These are phyloP conservation scores for Xylariomycetidae sp. DNA, from an alignment of 2,329 filamentous ascomycete genomes.

Conservation along the genomic window DNA sequence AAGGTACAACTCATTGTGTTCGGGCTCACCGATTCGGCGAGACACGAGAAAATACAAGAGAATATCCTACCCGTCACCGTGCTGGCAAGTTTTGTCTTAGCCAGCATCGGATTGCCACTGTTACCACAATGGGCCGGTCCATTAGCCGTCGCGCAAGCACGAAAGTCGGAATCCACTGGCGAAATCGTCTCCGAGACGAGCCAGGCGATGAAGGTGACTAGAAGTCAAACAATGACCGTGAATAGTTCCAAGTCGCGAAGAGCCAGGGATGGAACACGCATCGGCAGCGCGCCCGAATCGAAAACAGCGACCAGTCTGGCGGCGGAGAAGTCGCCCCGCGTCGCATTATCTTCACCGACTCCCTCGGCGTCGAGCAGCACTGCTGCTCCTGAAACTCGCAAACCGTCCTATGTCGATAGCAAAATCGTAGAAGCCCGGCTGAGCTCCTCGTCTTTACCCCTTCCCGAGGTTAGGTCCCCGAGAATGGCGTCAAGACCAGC, in stretches of 20 bases:
- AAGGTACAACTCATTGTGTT: constrained; percentile 87
- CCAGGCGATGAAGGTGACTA: constrained; percentile 45
- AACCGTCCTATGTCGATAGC: constrained; percentile 47
- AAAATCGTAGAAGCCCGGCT: constrained; percentile 55
- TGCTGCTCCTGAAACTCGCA: constrained; percentile 22
- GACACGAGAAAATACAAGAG: constrained; percentile 73
- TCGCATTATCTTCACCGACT: constrained; percentile 6
- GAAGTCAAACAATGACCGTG: constrained; percentile 64
- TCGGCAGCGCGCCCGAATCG: constrained; percentile 39
- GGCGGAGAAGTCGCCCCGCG: constrained; percentile 11
- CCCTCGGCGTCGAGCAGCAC: constrained; percentile 8
- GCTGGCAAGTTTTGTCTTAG: constrained; percentile 74
- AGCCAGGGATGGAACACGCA: constrained; percentile 40
- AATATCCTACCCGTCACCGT: constrained; percentile 78
- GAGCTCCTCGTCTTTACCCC: constrained; percentile 63
- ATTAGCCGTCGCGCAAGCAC: constrained; percentile 74
- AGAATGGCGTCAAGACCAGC: constrained; percentile 47
- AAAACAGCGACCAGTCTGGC: constrained; percentile 10
- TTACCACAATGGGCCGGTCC: constrained; percentile 76
- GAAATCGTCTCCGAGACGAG: constrained; percentile 57
- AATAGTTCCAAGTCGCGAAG: constrained; percentile 47
- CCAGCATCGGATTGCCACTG: constrained; percentile 69
- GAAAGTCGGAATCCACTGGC: constrained; percentile 63
- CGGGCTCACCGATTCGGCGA: constrained; percentile 63
- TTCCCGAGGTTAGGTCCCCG: constrained; percentile 57